Base-by-base conservation (phyloP, 345 rosid species). In the Populus pruinosa region DNA sequence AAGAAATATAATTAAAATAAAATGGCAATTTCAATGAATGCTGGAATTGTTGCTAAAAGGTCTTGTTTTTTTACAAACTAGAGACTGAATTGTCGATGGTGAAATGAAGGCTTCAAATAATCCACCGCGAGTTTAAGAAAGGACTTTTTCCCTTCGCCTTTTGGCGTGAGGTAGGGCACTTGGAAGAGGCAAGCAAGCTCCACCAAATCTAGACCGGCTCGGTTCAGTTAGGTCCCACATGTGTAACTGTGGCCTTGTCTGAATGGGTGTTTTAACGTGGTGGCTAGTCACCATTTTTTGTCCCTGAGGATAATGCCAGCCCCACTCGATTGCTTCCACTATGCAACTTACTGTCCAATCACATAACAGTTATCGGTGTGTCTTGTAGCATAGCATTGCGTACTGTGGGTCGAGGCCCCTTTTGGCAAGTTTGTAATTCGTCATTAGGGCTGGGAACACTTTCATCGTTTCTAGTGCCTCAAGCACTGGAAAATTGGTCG, bases 201-300 rank as follows among this genome's bases (percentile, higher is more conserved):
- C 29, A 23, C 29, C 63, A 8, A 36, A 25, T 29, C 5, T 7
- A 31, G 38, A 29, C 63, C 55, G 8, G 0, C 47, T 25, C 27
- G 67, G 20, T 4, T 6, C 27, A 56, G 20, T 4, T 10, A 38
- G 69, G 70, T 74, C 71, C 65, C 39, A 18, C 17, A 1, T 5
- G 6, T 1, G 13, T 62, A 33, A 62, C 74, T 25, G 49, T 43
- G 73, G 43, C 44, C 1, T 1, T 39, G 55, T 38, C 0, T 53
- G 59, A 38, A 17, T 25, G 72, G 38, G 35, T 2, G 8, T 2
- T 50, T 21, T 21, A 66, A 67, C 81, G 74, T 79, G 77, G 69
- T 67, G n/a, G 38, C 61, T 27, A 73, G 65, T 73, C 77, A 74
- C 82, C 74, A 41, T 2, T 49, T 49, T 66, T 78, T 35, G 71